A percentile compares a stretch with the other conserved stretches of the same genome.
Conservation (phyloP, 1,139 yeast species). For the Trichomonascaceae sp. region DNA sequence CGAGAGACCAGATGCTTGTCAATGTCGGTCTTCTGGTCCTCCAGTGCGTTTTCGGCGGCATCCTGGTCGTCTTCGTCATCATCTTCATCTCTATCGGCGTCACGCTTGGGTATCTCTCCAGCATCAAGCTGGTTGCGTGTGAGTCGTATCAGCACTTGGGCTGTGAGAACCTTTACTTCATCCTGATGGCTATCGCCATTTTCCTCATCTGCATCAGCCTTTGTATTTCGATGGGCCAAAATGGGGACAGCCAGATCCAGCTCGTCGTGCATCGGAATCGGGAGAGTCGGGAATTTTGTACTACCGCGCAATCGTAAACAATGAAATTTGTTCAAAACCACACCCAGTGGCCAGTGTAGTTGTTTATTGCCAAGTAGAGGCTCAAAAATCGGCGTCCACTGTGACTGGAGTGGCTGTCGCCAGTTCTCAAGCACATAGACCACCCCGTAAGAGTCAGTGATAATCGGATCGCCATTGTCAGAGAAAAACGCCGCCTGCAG, state of each 20-base stretch:
- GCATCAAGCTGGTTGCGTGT: background rate
- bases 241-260: constrained; percentile 54
- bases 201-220: background rate
- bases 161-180: background rate
- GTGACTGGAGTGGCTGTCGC: constrained; percentile 59
- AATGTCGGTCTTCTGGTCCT: background rate
- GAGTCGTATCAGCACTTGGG: background rate
- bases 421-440: constrained; percentile 60
- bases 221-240: too few relatives aligned
- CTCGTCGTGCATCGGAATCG: constrained; percentile 75
- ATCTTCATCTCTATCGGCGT: too few relatives aligned
- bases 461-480: constrained; percentile 77
- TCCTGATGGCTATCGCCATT: background rate
- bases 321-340: constrained; percentile 51
- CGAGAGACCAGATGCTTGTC: background rate
- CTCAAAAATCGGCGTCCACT: constrained; percentile 72
- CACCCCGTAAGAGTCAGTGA: constrained; percentile 67
- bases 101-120: too few relatives aligned
- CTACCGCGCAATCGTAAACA: constrained; percentile 64
- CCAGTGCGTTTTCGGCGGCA: background rate
- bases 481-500: constrained; percentile 59
- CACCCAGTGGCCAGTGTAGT: constrained; percentile 83
- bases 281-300: constrained; percentile 41
- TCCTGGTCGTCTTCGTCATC: background rate
- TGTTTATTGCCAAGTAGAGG: constrained; percentile 35